These are phyloP conservation scores for Tylopilus felleus DNA, from an alignment of 768 basidiomycete species.

Conservation along the genomic window DNA sequence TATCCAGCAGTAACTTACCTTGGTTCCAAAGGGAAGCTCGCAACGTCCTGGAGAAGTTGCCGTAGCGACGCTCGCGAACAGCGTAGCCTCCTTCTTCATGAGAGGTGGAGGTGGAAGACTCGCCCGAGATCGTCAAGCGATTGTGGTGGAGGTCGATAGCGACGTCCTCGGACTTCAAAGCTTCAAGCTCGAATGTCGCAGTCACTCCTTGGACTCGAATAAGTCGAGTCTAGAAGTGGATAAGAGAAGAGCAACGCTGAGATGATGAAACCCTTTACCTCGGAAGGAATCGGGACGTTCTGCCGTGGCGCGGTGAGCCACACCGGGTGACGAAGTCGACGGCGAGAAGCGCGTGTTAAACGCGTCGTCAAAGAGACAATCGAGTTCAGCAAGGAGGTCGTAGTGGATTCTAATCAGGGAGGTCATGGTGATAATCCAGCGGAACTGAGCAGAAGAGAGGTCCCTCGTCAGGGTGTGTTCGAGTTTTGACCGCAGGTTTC, in stretches of 20 bases:
- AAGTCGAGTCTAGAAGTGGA: constrained; percentile 36
- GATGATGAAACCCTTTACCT: constrained; percentile 2
- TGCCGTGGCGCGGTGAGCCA: not conserved
- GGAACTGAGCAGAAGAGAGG: too few species aligned
- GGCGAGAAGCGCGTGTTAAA: constrained; percentile 7
- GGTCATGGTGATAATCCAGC: not conserved
- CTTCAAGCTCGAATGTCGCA: constrained; percentile 52
- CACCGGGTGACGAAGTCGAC: not conserved
- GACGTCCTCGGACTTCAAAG: constrained; percentile 45
- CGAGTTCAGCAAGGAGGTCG: not conserved
- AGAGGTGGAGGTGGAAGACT: constrained; percentile 34
- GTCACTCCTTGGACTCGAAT: constrained; percentile 45
- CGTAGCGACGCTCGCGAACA: constrained; percentile 42
- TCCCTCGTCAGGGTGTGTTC: too few species aligned
- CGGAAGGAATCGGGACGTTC: constrained; percentile 7
- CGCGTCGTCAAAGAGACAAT: constrained; percentile 1
- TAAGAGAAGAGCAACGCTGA: not conserved
- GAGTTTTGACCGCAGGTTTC: too few species aligned
- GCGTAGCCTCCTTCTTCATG: constrained; percentile 38
- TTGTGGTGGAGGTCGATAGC: constrained; percentile 41
- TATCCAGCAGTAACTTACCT: constrained; percentile 27
- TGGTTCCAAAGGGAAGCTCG: constrained; percentile 43
- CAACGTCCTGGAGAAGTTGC: constrained; percentile 42
- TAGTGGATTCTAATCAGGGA: constrained; percentile 9
- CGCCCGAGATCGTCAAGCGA: constrained; percentile 46